phyloP scores from a whole-genome alignment of 495 filamentous ascomycete species.

The Neurospora sublineolata region DNA sequence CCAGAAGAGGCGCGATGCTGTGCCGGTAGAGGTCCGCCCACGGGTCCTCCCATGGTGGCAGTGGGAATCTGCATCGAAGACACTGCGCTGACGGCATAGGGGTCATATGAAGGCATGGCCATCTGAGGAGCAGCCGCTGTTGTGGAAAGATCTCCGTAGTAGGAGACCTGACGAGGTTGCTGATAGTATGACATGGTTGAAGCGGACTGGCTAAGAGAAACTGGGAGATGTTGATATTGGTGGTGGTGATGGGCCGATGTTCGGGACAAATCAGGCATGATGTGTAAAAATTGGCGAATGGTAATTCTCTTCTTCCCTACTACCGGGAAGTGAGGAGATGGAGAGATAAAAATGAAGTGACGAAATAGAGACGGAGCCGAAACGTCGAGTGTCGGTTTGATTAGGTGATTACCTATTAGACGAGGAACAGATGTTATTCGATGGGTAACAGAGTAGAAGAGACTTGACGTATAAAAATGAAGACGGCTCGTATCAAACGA shows the following conservation, averaged over 20 bases:
- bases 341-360: background rate
- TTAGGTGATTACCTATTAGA: conserved; percentile 17
- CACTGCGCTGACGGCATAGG: conserved; percentile 24
- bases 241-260: conserved; percentile 23
- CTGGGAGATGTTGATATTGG: conserved; percentile 13
- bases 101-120: conserved; percentile 24
- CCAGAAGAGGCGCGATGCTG: conserved; percentile 41
- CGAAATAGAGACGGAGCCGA: conserved; percentile 1
- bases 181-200: conserved; percentile 23
- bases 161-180: conserved; percentile 15
- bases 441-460: background rate
- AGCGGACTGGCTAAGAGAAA: conserved; percentile 5
- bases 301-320: background rate
- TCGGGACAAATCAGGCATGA: conserved; percentile 23
- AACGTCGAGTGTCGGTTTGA: conserved; percentile 5
- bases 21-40: conserved; percentile 19
- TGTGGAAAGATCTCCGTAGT: conserved; percentile 18
- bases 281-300: conserved; percentile 3
- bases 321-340: background rate
- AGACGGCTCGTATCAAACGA: conserved; percentile 37
- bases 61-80: conserved; percentile 25
- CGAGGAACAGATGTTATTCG: background rate
- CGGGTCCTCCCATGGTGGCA: conserved; percentile 20
- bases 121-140: conserved; percentile 11
- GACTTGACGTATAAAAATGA: background rate